Conservation (phyloP, 1,284 basidiomycete genomes). For the Cryptococcus amylolentus region DNA sequence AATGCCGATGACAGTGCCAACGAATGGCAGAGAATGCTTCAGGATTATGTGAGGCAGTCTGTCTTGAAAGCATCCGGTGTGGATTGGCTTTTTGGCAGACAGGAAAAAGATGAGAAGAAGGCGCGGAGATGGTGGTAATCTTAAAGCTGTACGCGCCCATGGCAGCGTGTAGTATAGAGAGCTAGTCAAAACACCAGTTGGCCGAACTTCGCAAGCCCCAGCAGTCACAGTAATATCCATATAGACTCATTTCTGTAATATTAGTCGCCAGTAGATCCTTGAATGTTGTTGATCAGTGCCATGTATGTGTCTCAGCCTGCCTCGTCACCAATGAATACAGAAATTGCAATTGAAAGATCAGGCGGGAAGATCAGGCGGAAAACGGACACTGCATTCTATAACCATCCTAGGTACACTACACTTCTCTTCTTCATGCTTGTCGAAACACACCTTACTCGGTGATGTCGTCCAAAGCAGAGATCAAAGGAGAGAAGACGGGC, state of each 20-base stretch:
- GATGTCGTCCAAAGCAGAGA: slow-evolving; percentile 50
- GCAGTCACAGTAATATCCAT: too few relatives aligned
- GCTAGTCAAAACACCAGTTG: too few relatives aligned
- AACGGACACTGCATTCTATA: not conserved
- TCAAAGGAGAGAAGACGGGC: slow-evolving; percentile 71
- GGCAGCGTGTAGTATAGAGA: too few relatives aligned
- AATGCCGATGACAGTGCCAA: slow-evolving; percentile 1
- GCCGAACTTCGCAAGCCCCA: too few relatives aligned
- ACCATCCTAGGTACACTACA: not conserved
- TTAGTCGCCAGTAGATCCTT: too few relatives aligned
- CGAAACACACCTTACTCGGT: slow-evolving; percentile 20
- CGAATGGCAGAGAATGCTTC: slow-evolving; percentile 28
- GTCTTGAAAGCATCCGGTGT: slow-evolving; percentile 33
- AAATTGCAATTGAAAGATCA: not conserved
- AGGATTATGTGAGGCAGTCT: slow-evolving; percentile 37
- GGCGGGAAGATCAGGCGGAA: not conserved
- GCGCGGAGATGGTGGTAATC: not conserved
- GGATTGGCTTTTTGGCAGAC: slow-evolving; percentile 32
- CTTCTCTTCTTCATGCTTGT: too few relatives aligned
- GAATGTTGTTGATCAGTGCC: too few relatives aligned
- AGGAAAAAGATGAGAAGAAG: slow-evolving; percentile 11
- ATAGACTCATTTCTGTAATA: too few relatives aligned
- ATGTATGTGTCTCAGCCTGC: not conserved
- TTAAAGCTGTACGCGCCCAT: too few relatives aligned
- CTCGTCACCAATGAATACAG: not conserved